Percentiles rank a stretch among this genome's conserved stretches.
phyloP scores from a whole-genome alignment of 163 green algal genomes.

The Scenedesmus sp. region DNA sequence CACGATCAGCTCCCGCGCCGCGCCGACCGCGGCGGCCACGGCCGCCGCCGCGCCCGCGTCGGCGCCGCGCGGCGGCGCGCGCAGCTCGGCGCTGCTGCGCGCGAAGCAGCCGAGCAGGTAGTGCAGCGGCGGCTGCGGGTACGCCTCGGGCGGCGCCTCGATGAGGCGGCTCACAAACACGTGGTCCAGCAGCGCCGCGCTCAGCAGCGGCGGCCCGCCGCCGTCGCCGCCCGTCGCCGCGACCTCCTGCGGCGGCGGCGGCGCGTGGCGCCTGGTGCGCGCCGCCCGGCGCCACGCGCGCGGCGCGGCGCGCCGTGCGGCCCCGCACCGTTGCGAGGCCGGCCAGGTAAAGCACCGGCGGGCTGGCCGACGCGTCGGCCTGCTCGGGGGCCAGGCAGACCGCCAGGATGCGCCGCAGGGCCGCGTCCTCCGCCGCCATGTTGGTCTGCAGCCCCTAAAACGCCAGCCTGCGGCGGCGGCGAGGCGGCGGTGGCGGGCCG shows the following conservation, averaged over 20 bases:
- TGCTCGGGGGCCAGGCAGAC: slow-evolving; percentile 46
- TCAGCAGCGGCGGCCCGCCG: slow-evolving; percentile 53
- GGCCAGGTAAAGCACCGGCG: slow-evolving; percentile 58
- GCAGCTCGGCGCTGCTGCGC: slow-evolving; percentile 60
- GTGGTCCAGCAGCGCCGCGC: slow-evolving; percentile 66
- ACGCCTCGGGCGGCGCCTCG: slow-evolving; percentile 59
- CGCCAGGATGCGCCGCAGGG: slow-evolving; percentile 57
- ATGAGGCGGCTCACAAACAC: slow-evolving; percentile 79
- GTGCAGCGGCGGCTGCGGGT: slow-evolving; percentile 72
- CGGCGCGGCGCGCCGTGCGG: too few species aligned
- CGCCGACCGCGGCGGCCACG: slow-evolving; percentile 51
- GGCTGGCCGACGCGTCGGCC: not conserved
- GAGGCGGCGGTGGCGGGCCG: too few species aligned
- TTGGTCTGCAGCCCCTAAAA: too few species aligned
- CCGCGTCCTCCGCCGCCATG: slow-evolving; percentile 42
- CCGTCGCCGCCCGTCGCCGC: too few species aligned
- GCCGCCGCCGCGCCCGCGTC: slow-evolving; percentile 36
- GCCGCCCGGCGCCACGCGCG: too few species aligned
- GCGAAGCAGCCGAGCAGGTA: slow-evolving; percentile 80
- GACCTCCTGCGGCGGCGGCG: slow-evolving; percentile 61
- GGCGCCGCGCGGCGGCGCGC: slow-evolving; percentile 37
- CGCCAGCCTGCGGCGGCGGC: too few species aligned
- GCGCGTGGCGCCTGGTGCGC: not conserved
- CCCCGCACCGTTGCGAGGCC: slow-evolving; percentile 59
- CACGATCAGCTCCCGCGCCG: slow-evolving; percentile 72